Conservation (phyloP, 1,284 basidiomycete species). For the Nidula niveotomentosa region DNA sequence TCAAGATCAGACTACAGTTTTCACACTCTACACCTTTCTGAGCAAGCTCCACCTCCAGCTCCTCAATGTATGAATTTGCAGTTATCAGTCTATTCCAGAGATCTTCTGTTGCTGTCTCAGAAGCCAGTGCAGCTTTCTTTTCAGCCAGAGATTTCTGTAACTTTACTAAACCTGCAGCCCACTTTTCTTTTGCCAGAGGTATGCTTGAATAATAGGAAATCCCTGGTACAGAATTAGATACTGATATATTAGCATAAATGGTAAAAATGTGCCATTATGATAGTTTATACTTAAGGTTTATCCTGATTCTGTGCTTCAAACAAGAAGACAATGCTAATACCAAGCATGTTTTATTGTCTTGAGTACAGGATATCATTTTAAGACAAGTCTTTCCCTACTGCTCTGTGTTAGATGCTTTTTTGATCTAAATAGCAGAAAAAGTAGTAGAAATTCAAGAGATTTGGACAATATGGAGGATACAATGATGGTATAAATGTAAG, state of each 20-base stretch:
- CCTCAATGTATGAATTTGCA: background rate
- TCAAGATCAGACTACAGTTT: background rate
- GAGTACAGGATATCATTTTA: background rate
- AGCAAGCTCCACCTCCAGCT: background rate
- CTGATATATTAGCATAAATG: background rate
- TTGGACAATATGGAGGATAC: background rate
- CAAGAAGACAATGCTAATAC: too few species aligned
- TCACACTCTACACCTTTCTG: background rate
- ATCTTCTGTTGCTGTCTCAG: slow-evolving; percentile 6
- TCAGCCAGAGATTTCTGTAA: background rate
- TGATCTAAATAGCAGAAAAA: background rate
- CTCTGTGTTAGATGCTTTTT: background rate
- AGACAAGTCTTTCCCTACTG: background rate
- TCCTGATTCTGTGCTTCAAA: background rate
- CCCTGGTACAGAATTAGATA: too few species aligned
- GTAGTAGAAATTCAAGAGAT: background rate
- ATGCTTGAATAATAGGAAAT: too few species aligned
- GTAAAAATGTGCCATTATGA: background rate
- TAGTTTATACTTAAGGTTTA: background rate
- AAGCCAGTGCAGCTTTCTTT: background rate
- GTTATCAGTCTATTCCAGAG: background rate
- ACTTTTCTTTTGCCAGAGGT: background rate
- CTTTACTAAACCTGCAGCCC: background rate
- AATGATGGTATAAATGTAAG: background rate
- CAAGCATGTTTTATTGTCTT: too few species aligned